Evolutionary conservation across 805 yeast species (phyloP).

Genomic region (Saccharomycopsis vini): DNA sequence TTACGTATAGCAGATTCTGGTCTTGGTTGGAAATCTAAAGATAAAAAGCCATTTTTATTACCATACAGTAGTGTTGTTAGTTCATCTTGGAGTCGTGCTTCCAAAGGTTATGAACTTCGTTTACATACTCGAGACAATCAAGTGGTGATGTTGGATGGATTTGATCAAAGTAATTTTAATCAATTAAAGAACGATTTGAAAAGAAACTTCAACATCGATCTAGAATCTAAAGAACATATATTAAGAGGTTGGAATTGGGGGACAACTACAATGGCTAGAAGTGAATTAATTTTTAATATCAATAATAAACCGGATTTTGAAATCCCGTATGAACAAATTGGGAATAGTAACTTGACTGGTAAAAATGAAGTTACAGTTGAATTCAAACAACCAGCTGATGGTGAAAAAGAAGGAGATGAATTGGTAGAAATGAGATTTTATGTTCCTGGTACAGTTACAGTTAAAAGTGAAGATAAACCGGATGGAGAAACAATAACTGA

Average conservation of each 20-base stretch:
- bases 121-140: conserved; percentile 85
- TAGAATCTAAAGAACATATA: conserved; percentile 85
- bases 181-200: conserved; percentile 77
- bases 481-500: conserved; percentile 27
- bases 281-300: conserved; percentile 78
- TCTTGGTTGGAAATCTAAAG: conserved; percentile 84
- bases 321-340: conserved; percentile 70
- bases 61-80: conserved; percentile 80
- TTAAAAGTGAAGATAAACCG: conserved; percentile 39
- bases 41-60: conserved; percentile 69
- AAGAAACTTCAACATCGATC: conserved; percentile 57
- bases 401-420: conserved; percentile 73
- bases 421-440: conserved; percentile 89
- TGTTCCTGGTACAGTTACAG: conserved; percentile 72
- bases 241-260: conserved; percentile 99
- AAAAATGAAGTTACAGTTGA: conserved; percentile 92
- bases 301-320: conserved; percentile 89
- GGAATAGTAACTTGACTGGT: conserved; percentile 82
- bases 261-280: conserved; percentile 80
- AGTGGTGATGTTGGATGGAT: conserved; percentile 84
- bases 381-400: conserved; percentile 47
- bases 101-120: conserved; percentile 83
- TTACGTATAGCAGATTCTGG: conserved; percentile 96
- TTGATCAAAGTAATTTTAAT: conserved; percentile 74
- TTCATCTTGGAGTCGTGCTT: conserved; percentile 87